Evolutionary conservation across 2,329 filamentous ascomycete genomes (phyloP).

Genomic region (Ophiostoma quercus): DNA sequence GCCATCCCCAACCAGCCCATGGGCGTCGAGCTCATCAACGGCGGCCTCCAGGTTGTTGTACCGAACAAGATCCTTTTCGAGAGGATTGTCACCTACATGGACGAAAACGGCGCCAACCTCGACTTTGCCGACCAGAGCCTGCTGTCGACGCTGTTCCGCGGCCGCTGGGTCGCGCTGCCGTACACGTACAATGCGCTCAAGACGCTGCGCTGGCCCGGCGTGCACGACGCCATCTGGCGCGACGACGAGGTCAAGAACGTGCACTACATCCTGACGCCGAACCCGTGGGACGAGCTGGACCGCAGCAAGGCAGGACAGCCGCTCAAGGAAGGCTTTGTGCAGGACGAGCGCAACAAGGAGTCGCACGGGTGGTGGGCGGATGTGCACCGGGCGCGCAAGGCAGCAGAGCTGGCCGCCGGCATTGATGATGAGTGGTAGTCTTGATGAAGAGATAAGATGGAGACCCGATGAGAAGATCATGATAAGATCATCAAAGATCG

Average conservation of each 20-base stretch:
- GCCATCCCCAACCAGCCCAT: constrained; percentile 32
- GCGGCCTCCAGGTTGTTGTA: constrained; percentile 53
- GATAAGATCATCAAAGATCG: no score
- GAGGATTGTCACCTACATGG: constrained; percentile 49
- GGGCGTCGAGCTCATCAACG: constrained; percentile 50
- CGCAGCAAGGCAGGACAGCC: constrained; percentile 37
- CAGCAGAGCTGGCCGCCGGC: constrained; percentile 25
- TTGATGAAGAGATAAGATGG: not conserved
- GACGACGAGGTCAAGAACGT: constrained; percentile 56
- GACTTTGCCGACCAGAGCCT: constrained; percentile 58
- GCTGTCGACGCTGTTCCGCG: constrained; percentile 50
- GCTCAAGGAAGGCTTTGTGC: constrained; percentile 29
- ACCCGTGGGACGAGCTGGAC: constrained; percentile 55
- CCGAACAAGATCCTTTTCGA: constrained; percentile 46
- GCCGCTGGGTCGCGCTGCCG: constrained; percentile 53
- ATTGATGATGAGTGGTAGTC: constrained; percentile 26
- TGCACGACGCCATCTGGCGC: constrained; percentile 53
- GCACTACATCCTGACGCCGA: constrained; percentile 55
- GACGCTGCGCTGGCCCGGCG: constrained; percentile 46
- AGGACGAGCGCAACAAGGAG: constrained; percentile 40
- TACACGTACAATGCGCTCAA: constrained; percentile 61
- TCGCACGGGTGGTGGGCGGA: constrained; percentile 54
- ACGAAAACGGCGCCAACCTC: constrained; percentile 41
- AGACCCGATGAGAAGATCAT: no score
- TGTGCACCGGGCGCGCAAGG: constrained; percentile 38